phyloP scores from a whole-genome alignment of 495 filamentous ascomycete species.

The Penicillium ochrochloron region DNA sequence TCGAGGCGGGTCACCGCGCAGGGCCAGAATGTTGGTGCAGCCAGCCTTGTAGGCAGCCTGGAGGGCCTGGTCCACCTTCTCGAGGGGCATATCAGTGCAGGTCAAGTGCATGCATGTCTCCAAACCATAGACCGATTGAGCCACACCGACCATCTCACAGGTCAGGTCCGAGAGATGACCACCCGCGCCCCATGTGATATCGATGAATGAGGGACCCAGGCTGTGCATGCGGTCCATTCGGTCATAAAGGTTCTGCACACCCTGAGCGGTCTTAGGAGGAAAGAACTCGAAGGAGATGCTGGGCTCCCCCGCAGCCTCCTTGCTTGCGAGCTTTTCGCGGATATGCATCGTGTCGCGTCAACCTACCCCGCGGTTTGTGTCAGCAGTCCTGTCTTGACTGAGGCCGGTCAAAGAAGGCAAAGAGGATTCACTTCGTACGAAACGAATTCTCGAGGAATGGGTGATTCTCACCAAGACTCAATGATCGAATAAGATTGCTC shows the following conservation, averaged over 20 bases:
- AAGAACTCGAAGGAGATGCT: slow-evolving; percentile 99
- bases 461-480: slow-evolving; percentile 3
- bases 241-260: slow-evolving; percentile 99
- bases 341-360: slow-evolving; percentile 71
- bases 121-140: slow-evolving; percentile 93
- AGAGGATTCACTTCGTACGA: neutral
- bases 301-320: slow-evolving; percentile 71
- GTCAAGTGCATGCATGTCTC: slow-evolving; percentile 99
- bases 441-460: neutral
- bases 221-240: slow-evolving; percentile 99
- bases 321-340: slow-evolving; percentile 86
- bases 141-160: slow-evolving; percentile 96
- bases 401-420: no score
- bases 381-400: slow-evolving; percentile 12
- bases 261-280: slow-evolving; percentile 96
- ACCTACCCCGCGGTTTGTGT: slow-evolving; percentile 19
- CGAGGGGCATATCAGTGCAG: slow-evolving; percentile 95
- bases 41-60: slow-evolving; percentile 90
- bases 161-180: slow-evolving; percentile 89
- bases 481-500: slow-evolving; percentile 17
- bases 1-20: slow-evolving; percentile 92
- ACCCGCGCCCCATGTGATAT: slow-evolving; percentile 98
- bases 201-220: slow-evolving; percentile 92
- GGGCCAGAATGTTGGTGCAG: slow-evolving; percentile 95
- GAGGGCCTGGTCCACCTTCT: slow-evolving; percentile 88